Conservation (phyloP, 345 rosid species). For the Barbarea vulgaris region DNA sequence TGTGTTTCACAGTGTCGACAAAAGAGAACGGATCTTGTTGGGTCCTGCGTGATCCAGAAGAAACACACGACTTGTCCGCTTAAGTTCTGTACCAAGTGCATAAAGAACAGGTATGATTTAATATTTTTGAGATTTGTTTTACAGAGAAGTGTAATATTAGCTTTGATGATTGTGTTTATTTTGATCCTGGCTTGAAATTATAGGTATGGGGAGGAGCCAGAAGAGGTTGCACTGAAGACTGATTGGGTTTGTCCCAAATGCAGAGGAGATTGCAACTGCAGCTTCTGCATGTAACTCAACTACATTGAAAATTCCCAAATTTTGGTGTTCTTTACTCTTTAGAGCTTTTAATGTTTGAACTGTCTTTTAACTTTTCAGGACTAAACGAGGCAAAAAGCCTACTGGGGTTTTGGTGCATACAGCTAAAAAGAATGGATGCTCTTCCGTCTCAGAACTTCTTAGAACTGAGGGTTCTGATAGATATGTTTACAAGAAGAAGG, state of each 20-base stretch:
- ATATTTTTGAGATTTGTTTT: not conserved
- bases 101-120: conserved; percentile 55
- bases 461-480: conserved; percentile 47
- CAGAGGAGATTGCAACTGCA: conserved; percentile 82
- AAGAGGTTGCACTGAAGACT: conserved; percentile 48
- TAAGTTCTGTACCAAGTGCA: conserved; percentile 68
- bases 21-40: conserved; percentile 57
- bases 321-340: too few relatives aligned
- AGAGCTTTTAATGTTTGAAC: not conserved
- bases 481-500: conserved; percentile 26
- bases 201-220: conserved; percentile 77
- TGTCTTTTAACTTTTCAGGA: conserved; percentile 47
- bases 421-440: conserved; percentile 71
- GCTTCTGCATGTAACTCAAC: conserved; percentile 62
- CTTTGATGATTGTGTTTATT: not conserved
- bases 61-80: conserved; percentile 49
- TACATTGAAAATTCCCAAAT: not conserved
- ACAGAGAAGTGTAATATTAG: not conserved
- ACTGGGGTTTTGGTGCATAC: conserved; percentile 65
- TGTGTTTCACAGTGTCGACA: conserved; percentile 76
- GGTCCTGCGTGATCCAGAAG: conserved; percentile 54
- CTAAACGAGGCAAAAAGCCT: conserved; percentile 69
- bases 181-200: not conserved
- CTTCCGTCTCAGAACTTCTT: conserved; percentile 72
- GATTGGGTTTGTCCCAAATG: conserved; percentile 88